phyloP scores from a whole-genome alignment of 2,329 filamentous ascomycete genomes.

The Colletotrichum sp. region DNA sequence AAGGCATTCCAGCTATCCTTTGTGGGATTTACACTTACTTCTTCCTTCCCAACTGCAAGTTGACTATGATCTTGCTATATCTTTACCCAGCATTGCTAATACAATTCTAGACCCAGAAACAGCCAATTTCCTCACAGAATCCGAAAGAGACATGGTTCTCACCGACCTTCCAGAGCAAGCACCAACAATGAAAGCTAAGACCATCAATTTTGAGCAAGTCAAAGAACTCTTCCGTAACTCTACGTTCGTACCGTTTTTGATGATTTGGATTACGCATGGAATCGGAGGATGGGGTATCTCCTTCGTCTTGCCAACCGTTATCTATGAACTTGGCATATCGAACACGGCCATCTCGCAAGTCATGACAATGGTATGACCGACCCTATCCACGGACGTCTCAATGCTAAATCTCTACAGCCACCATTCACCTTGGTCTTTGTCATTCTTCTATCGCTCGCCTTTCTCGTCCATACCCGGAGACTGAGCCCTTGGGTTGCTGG shows the following conservation, averaged over 20 bases:
- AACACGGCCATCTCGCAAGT: slow-evolving; percentile 31
- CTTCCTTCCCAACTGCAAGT: slow-evolving; percentile 28
- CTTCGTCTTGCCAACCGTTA: slow-evolving; percentile 30
- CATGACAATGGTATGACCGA: slow-evolving; percentile 27
- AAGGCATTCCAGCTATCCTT: slow-evolving; percentile 29
- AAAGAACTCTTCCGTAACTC: slow-evolving; percentile 25
- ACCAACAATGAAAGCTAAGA: slow-evolving; percentile 26
- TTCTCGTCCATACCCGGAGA: slow-evolving; percentile 24
- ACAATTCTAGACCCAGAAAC: slow-evolving; percentile 26
- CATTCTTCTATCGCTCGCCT: slow-evolving; percentile 27
- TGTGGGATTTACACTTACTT: slow-evolving; percentile 28
- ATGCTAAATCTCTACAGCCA: not conserved
- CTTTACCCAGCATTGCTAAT: not conserved
- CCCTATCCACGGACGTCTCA: not conserved
- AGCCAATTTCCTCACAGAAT: slow-evolving; percentile 25
- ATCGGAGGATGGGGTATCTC: slow-evolving; percentile 33
- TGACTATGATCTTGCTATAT: not conserved
- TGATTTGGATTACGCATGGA: slow-evolving; percentile 32
- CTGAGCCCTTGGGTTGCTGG: slow-evolving; percentile 29
- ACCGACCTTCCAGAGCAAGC: slow-evolving; percentile 27
- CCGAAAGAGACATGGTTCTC: slow-evolving; percentile 23
- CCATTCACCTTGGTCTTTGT: slow-evolving; percentile 28
- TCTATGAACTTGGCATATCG: slow-evolving; percentile 31
- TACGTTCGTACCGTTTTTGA: slow-evolving; percentile 27
- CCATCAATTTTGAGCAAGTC: slow-evolving; percentile 24